Evolutionary conservation across 148 eudicot species (phyloP).

Genomic region (Vaccinium corymbosum): DNA sequence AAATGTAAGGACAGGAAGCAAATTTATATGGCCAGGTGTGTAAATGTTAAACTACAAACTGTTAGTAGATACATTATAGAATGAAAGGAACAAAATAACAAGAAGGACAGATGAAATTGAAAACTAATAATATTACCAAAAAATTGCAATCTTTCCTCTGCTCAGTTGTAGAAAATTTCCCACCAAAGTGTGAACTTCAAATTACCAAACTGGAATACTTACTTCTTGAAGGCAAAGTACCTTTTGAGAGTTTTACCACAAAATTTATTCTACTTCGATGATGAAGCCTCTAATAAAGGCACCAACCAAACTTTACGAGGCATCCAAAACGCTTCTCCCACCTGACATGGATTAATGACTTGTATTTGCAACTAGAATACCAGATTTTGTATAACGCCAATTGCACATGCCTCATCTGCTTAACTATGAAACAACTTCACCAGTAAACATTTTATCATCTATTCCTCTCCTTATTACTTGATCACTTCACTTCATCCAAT

Average conservation of each 20-base stretch:
- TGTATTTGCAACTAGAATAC: neutral
- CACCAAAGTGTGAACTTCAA: neutral
- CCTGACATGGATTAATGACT: neutral
- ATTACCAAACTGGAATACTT: neutral
- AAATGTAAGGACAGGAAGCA: constrained; percentile 2
- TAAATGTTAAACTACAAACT: neutral
- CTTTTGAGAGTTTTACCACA: neutral
- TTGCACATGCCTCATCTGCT: neutral
- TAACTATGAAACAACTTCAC: neutral
- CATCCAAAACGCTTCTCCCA: neutral
- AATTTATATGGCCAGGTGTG: neutral
- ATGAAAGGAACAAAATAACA: constrained; percentile 1
- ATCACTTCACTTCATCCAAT: neutral
- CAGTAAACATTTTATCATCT: neutral
- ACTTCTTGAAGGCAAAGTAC: neutral
- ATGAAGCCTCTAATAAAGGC: neutral
- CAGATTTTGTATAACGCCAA: neutral
- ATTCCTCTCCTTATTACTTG: neutral
- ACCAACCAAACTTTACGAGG: neutral
- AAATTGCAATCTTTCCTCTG: neutral
- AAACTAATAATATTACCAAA: neutral
- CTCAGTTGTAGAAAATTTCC: neutral
- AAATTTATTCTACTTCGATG: neutral
- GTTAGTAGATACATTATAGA: neutral
- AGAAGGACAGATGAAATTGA: neutral